A percentile compares a stretch with the other conserved stretches of the same genome.
phyloP scores from a whole-genome alignment of 495 filamentous ascomycete genomes.

The Aspergillus nidulans region DNA sequence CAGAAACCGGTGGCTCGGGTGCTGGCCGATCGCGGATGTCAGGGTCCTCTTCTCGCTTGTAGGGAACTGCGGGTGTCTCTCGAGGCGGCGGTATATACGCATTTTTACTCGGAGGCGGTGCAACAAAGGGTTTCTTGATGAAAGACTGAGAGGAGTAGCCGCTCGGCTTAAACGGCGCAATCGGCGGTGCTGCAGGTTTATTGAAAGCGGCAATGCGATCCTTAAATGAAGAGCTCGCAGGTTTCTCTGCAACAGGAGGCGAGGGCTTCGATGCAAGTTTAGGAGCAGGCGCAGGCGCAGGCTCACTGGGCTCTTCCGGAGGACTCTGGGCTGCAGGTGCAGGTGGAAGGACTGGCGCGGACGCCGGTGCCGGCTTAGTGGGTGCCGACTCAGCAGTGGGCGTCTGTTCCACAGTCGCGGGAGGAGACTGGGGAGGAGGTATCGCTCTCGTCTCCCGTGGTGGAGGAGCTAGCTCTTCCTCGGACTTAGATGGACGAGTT shows the following conservation, averaged over 20 bases:
- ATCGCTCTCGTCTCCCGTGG: conserved; percentile 27
- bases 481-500: conserved; percentile 31
- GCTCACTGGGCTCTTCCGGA: conserved; percentile 30
- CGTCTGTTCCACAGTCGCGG: conserved; percentile 17
- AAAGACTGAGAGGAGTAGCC: conserved; percentile 62
- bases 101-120: conserved; percentile 89
- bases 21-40: conserved; percentile 62
- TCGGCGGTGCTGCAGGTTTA: conserved; percentile 75
- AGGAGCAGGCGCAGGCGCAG: conserved; percentile 43
- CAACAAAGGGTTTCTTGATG: conserved; percentile 97
- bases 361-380: conserved; percentile 23
- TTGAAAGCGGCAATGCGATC: conserved; percentile 98
- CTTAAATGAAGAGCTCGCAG: conserved; percentile 69
- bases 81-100: conserved; percentile 76
- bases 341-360: conserved; percentile 16
- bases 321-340: conserved; percentile 22
- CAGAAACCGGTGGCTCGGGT: conserved; percentile 42
- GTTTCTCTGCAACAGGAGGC: conserved; percentile 73
- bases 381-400: conserved; percentile 18
- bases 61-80: conserved; percentile 66
- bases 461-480: conserved; percentile 26
- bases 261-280: conserved; percentile 39
- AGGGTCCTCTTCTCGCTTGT: conserved; percentile 84
- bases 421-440: conserved; percentile 35
- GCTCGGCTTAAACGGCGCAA: conserved; percentile 81